Conservation (phyloP, 148 eudicot species). For the Mesembryanthemum crystallinum region DNA sequence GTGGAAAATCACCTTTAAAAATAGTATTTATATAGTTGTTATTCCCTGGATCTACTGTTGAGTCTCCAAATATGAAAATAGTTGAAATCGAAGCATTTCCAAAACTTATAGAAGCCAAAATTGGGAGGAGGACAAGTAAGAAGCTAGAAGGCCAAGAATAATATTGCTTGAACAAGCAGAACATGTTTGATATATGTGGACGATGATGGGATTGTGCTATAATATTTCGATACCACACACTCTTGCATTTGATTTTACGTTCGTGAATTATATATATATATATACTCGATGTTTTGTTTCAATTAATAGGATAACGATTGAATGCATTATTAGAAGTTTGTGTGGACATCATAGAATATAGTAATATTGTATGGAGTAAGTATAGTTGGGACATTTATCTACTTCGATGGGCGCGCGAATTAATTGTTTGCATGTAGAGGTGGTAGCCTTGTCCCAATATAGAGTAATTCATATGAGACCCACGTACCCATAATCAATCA, state of each 20-base stretch:
- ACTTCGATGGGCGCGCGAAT: too few relatives aligned
- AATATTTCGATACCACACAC: neutral
- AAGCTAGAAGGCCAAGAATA: conserved; percentile 5
- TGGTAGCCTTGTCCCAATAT: too few relatives aligned
- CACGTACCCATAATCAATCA: too few relatives aligned
- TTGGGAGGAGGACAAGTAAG: neutral
- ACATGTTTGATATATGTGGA: neutral
- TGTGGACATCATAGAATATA: too few relatives aligned
- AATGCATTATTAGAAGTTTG: too few relatives aligned
- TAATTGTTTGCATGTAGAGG: too few relatives aligned
- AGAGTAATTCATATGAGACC: too few relatives aligned
- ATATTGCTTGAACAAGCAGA: neutral
- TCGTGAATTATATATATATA: neutral
- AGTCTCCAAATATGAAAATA: conserved; percentile 70
- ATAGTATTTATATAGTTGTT: conserved; percentile 44
- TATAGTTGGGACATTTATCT: too few relatives aligned
- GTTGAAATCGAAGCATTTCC: conserved; percentile 21
- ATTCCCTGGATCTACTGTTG: conserved; percentile 80
- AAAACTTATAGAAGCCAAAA: neutral
- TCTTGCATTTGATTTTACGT: neutral
- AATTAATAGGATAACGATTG: too few relatives aligned
- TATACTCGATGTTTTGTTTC: too few relatives aligned
- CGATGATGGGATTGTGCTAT: neutral
- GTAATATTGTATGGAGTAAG: too few relatives aligned
- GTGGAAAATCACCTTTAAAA: conserved; percentile 46